These are phyloP conservation scores for Ramichloridium luteum DNA, from an alignment of 2,329 filamentous ascomycete species.

Conservation along the genomic window DNA sequence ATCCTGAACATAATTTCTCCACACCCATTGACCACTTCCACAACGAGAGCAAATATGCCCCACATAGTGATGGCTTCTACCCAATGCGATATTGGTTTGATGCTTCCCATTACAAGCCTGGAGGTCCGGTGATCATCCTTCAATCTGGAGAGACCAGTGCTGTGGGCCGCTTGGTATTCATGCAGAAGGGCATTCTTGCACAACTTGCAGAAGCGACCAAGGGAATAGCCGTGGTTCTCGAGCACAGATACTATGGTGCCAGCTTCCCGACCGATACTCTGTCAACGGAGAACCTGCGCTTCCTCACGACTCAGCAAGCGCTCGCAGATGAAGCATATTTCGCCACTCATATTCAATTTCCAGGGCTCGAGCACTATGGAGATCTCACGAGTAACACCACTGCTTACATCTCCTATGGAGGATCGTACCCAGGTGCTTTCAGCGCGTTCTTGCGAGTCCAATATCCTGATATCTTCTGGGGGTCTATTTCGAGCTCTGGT, in stretches of 20 bases:
- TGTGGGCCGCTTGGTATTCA: conserved; percentile 50
- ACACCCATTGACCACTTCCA: conserved; percentile 70
- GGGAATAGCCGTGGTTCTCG: conserved; percentile 67
- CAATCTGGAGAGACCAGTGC: conserved; percentile 59
- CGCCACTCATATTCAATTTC: conserved; percentile 57
- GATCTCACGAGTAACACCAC: conserved; percentile 54
- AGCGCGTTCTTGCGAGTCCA: conserved; percentile 62
- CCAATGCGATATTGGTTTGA: conserved; percentile 75
- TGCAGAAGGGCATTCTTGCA: conserved; percentile 67
- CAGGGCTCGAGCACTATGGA: conserved; percentile 50
- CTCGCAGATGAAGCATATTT: conserved; percentile 75
- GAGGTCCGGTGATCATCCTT: conserved; percentile 71
- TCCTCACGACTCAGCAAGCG: conserved; percentile 72
- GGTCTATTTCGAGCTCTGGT: conserved; percentile 66
- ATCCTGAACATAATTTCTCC: conserved; percentile 40
- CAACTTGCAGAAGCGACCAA: conserved; percentile 58
- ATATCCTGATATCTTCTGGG: conserved; percentile 71
- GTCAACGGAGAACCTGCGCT: conserved; percentile 58
- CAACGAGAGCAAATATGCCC: conserved; percentile 64
- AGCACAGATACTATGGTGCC: conserved; percentile 77
- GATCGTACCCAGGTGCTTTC: conserved; percentile 71
- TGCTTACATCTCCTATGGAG: conserved; percentile 70
- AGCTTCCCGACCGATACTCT: conserved; percentile 59
- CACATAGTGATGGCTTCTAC: conserved; percentile 58
- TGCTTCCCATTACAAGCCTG: conserved; percentile 57